These are phyloP conservation scores for Brassica juncea DNA, from an alignment of 345 rosid species.

Conservation along the genomic window DNA sequence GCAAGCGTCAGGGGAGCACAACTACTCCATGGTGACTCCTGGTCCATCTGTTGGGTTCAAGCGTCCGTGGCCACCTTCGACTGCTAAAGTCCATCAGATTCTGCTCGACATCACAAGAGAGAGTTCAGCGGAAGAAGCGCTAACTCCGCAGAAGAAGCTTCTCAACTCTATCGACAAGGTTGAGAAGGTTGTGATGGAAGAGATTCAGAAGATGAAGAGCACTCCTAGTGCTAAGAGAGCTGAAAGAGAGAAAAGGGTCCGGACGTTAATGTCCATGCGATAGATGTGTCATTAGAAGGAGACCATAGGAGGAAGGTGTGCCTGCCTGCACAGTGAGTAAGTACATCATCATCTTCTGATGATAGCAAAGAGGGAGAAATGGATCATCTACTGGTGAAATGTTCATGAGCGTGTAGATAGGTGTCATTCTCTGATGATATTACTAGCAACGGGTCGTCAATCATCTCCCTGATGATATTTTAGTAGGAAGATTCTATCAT, in stretches of 20 bases:
- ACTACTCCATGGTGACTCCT: slow-evolving; percentile 47
- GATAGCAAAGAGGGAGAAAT: slow-evolving; percentile 27
- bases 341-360: slow-evolving; percentile 36
- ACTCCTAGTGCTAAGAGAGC: slow-evolving; percentile 73
- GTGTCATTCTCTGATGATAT: slow-evolving; percentile 36
- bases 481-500: slow-evolving; percentile 30
- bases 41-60: slow-evolving; percentile 44
- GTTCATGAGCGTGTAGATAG: slow-evolving; percentile 9
- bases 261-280: slow-evolving; percentile 81
- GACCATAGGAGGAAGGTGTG: slow-evolving; percentile 16
- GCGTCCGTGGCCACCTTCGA: slow-evolving; percentile 49
- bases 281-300: slow-evolving; percentile 24
- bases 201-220: slow-evolving; percentile 65
- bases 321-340: slow-evolving; percentile 37
- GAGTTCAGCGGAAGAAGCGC: slow-evolving; percentile 44
- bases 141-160: slow-evolving; percentile 89
- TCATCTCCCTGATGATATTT: slow-evolving; percentile 36
- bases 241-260: slow-evolving; percentile 63
- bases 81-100: slow-evolving; percentile 57
- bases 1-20: slow-evolving; percentile 48
- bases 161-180: slow-evolving; percentile 77
- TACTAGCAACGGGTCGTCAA: slow-evolving; percentile 7
- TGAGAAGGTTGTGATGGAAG: slow-evolving; percentile 79
- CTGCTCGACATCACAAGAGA: slow-evolving; percentile 53
- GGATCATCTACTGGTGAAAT: slow-evolving; percentile 37